Evolutionary conservation across 2,329 filamentous ascomycete species (phyloP), one percentile per base, ranked within the genome.

Genomic region (Sporothrix pseudoabietina): DNA sequence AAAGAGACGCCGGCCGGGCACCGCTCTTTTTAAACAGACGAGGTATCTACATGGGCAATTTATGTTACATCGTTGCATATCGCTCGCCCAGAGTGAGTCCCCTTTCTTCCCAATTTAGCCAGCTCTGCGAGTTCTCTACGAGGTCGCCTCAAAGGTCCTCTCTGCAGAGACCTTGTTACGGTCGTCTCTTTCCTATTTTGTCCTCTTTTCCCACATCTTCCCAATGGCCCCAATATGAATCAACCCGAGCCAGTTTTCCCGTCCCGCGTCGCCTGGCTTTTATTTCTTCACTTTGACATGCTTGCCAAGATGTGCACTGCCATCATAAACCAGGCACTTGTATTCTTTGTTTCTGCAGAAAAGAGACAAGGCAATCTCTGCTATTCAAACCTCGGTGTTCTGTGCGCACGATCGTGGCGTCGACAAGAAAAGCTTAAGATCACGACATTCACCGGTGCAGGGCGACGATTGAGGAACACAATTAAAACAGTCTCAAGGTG

Each of bases 41-140:
- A 32, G n/a, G 26, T 52, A 22, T 68, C 65, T 52, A 52, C 26
- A 44, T 35, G 44, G 26, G 65, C 65, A 68, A 12, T 6, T 63
- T 30, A 39, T 65, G 61, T 65, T 65, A 47, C 61, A 65, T 47
- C 8, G 69, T 22, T 52, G 52, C 69, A 52, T 59, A n/a, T 52
- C 35, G 26, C 52, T n/a, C 26, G n/a, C 22, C 22, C 26, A 26
- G 35, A 3, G 7, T 4, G 3, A 7, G 35, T 35, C 35, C 35
- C 35, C 7, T 52, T n/a, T 55, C 55, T 35, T 16, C 54, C 55
- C 8, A 12, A 63, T 71, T 71, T 71, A 63, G 54, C 55, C 69
- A 71, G 55, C 39, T 35, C 54, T 32, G 54, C 32, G 32, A 70
- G 47, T 47, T 54, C 47, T n/a, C 65, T 52, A 16, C 22, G 19